Conservation (phyloP, 768 basidiomycete genomes). For the Tricholoma sp. region DNA sequence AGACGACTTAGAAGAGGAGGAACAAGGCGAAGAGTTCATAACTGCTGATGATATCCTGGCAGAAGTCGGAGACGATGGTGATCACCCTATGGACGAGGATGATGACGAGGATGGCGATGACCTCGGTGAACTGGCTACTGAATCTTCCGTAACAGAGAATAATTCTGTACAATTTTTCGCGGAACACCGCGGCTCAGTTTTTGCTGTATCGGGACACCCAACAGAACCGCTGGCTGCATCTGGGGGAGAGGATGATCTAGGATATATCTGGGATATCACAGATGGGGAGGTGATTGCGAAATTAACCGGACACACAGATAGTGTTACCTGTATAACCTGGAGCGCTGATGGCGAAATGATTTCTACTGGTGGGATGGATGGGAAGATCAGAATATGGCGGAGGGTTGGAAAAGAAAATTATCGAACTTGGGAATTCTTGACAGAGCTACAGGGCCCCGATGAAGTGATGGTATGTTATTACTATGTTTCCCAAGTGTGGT, state of each 20-base stretch:
- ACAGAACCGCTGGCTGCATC: slow-evolving; percentile 77
- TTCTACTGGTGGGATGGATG: slow-evolving; percentile 98
- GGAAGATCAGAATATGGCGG: slow-evolving; percentile 88
- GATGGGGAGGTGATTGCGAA: slow-evolving; percentile 77
- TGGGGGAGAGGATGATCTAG: slow-evolving; percentile 93
- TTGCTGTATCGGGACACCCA: slow-evolving; percentile 81
- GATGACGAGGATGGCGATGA: slow-evolving; percentile 57
- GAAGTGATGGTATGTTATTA: slow-evolving; percentile 76
- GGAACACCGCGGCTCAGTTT: slow-evolving; percentile 73
- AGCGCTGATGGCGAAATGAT: slow-evolving; percentile 89
- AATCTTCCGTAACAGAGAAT: slow-evolving; percentile 38
- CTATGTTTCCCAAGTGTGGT: neutral
- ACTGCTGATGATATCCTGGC: slow-evolving; percentile 57
- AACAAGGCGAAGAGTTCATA: slow-evolving; percentile 56
- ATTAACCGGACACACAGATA: slow-evolving; percentile 91
- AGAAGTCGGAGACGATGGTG: slow-evolving; percentile 62
- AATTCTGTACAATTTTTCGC: slow-evolving; percentile 68
- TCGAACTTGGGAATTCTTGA: slow-evolving; percentile 90
- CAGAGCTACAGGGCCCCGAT: slow-evolving; percentile 88
- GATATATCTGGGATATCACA: slow-evolving; percentile 88
- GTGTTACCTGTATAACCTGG: slow-evolving; percentile 75
- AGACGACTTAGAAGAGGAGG: slow-evolving; percentile 29
- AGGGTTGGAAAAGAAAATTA: slow-evolving; percentile 72
- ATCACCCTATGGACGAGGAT: slow-evolving; percentile 69
- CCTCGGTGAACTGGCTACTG: slow-evolving; percentile 37